Evolutionary conservation across 352 stramenopile species (phyloP).

Genomic region (Pythium periplocum): DNA sequence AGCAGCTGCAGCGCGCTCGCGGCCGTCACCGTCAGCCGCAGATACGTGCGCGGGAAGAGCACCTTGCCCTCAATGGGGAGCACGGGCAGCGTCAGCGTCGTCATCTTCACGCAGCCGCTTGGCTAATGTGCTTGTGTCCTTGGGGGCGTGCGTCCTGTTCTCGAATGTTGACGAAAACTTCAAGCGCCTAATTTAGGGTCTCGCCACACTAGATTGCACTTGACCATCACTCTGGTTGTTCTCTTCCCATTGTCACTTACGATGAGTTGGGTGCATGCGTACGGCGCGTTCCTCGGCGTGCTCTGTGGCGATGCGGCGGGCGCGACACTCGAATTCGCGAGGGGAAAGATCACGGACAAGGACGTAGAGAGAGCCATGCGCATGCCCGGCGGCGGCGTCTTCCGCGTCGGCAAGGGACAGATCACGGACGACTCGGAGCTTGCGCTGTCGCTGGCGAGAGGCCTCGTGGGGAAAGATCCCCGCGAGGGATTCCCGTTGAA

Average conservation of each 20-base stretch:
- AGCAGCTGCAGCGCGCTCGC: conserved; percentile 61
- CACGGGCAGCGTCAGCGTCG: conserved; percentile 46
- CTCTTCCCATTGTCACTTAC: too few species aligned
- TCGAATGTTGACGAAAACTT: conserved; percentile 24
- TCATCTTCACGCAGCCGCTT: not conserved
- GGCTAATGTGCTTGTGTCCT: not conserved
- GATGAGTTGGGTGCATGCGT: conserved; percentile 26
- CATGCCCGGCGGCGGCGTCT: conserved; percentile 49
- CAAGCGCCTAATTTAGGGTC: not conserved
- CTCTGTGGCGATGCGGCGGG: conserved; percentile 47
- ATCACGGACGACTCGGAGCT: conserved; percentile 67
- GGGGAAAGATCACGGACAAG: conserved; percentile 16
- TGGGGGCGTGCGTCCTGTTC: conserved; percentile 1
- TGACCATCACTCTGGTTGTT: too few species aligned
- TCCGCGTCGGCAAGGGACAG: conserved; percentile 32
- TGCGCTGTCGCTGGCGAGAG: conserved; percentile 34
- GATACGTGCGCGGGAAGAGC: conserved; percentile 70
- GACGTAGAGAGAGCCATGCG: conserved; percentile 27
- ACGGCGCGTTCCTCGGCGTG: conserved; percentile 43
- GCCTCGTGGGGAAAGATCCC: conserved; percentile 19
- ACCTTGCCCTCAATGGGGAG: conserved; percentile 65
- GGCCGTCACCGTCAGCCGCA: conserved; percentile 64
- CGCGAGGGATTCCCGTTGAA: conserved; percentile 31
- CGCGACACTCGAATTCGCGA: conserved; percentile 46
- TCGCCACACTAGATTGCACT: not conserved